A percentile compares a stretch with the other conserved stretches of the same genome.
Evolutionary conservation across 2,329 filamentous ascomycete genomes (phyloP).

Genomic region (Metarhizium brunneum): DNA sequence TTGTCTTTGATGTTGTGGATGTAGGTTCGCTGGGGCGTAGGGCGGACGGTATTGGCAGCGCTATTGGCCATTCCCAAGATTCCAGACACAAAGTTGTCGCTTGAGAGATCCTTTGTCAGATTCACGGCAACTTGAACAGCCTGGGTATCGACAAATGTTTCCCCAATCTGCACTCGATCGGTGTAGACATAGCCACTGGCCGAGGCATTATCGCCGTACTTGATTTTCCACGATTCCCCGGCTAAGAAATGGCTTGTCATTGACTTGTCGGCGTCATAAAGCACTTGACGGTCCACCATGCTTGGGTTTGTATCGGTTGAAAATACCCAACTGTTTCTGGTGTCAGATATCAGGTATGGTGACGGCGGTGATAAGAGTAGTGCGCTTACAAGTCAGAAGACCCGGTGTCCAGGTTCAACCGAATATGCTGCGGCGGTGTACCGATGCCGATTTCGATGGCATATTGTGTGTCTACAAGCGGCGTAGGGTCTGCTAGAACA

Average conservation of each 20-base stretch:
- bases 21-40: constrained; percentile 22
- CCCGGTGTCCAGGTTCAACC: constrained; percentile 61
- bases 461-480: constrained; percentile 44
- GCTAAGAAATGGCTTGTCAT: constrained; percentile 31
- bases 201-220: constrained; percentile 55
- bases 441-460: constrained; percentile 56
- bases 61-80: constrained; percentile 26
- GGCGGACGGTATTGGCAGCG: constrained; percentile 23
- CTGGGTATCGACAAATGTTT: constrained; percentile 48
- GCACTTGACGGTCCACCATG: constrained; percentile 39
- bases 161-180: constrained; percentile 54
- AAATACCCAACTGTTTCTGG: constrained; percentile 53
- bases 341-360: neutral
- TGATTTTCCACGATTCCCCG: constrained; percentile 44
- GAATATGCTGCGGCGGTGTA: constrained; percentile 43
- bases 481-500: constrained; percentile 17
- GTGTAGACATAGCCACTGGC: constrained; percentile 57
- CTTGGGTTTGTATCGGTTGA: constrained; percentile 43
- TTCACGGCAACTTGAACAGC: constrained; percentile 55
- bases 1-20: constrained; percentile 23
- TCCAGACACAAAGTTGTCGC: constrained; percentile 24
- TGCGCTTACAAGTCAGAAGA: constrained; percentile 37
- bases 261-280: constrained; percentile 44
- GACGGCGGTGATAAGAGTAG: neutral
- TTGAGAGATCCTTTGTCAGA: constrained; percentile 37